A percentile compares a stretch with the other conserved stretches of the same genome.
Conservation (phyloP, 441 rosid genomes). For the Populus tomentosa region DNA sequence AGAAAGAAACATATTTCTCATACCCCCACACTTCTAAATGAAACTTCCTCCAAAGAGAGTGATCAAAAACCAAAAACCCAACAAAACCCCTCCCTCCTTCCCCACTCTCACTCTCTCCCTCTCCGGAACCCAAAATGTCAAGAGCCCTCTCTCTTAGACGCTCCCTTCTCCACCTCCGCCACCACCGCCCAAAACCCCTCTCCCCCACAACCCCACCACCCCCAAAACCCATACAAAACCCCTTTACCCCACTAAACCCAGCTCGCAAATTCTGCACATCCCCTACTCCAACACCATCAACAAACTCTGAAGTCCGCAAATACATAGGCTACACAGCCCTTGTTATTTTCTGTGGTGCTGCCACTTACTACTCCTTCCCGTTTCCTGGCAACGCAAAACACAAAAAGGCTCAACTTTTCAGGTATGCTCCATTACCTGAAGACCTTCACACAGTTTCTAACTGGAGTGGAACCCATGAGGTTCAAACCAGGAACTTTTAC, state of each 20-base stretch:
- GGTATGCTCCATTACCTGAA: constrained; percentile 88
- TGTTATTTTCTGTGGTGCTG: constrained; percentile 63
- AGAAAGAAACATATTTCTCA: not conserved
- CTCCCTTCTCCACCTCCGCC: constrained; percentile 17
- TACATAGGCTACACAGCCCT: constrained; percentile 85
- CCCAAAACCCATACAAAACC: constrained; percentile 17
- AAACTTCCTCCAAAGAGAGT: not conserved
- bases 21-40: not conserved
- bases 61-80: not conserved
- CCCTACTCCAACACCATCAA: constrained; percentile 37
- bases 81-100: not conserved
- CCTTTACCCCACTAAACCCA: not conserved
- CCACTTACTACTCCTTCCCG: constrained; percentile 92
- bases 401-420: constrained; percentile 88
- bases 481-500: constrained; percentile 75
- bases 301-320: constrained; percentile 67
- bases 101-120: not conserved
- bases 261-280: constrained; percentile 34
- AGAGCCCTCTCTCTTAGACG: constrained; percentile 19
- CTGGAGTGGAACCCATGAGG: constrained; percentile 99
- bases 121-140: not conserved
- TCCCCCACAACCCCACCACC: constrained; percentile 16
- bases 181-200: constrained; percentile 3
- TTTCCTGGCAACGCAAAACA: constrained; percentile 76
- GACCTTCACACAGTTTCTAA: constrained; percentile 93